Percentiles rank a stretch among this genome's conserved stretches.
Evolutionary conservation across 106 monocot genomes (phyloP).

Genomic region (Amphibolis antarctica): DNA sequence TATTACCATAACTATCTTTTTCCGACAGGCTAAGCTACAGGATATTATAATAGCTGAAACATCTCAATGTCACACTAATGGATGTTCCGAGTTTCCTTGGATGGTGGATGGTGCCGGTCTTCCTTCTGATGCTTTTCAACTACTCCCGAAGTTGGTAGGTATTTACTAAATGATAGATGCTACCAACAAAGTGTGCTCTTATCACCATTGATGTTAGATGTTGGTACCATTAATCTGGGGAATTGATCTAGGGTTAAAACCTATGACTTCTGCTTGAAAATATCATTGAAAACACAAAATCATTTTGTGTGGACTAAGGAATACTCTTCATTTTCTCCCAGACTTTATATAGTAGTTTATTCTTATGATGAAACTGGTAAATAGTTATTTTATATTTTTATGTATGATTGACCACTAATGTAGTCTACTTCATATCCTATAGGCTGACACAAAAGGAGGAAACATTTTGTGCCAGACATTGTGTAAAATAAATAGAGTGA

Average conservation of each 20-base stretch:
- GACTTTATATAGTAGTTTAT: no score
- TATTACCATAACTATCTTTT: neutral
- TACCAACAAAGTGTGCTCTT: neutral
- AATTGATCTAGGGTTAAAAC: neutral
- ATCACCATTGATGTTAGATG: neutral
- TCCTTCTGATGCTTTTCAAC: conserved; percentile 56
- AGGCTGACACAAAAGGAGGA: no score
- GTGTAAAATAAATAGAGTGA: no score
- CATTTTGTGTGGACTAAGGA: no score
- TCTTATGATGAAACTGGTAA: no score
- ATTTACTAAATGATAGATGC: neutral
- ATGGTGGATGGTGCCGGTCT: conserved; percentile 96
- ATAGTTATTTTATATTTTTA: no score
- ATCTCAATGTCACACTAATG: conserved; percentile 33
- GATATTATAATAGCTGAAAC: conserved; percentile 55
- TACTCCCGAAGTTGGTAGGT: conserved; percentile 76
- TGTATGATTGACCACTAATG: no score
- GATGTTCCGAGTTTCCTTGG: conserved; percentile 59
- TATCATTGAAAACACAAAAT: neutral
- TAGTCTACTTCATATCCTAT: no score
- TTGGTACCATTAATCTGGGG: neutral
- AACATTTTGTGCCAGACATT: no score
- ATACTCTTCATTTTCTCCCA: no score
- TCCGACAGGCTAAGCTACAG: conserved; percentile 54
- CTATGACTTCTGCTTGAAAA: neutral